Conservation (phyloP, 169 alveolate genomes). For the Plasmodium ovale region DNA sequence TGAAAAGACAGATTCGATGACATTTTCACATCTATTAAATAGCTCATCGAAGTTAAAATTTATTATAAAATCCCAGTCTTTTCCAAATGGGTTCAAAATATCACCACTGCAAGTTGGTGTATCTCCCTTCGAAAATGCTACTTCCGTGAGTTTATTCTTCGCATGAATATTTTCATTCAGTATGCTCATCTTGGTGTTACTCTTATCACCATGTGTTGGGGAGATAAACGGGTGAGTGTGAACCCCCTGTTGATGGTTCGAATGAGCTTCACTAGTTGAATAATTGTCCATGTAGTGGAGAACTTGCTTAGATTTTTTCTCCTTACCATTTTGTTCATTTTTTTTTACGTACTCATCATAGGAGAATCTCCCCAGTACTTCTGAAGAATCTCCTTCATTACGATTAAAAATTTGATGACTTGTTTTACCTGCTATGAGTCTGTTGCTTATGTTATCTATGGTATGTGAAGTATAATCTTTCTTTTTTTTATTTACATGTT, state of each 20-base stretch:
- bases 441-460: neutral
- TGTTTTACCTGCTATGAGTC: neutral
- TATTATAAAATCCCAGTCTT: constrained; percentile 57
- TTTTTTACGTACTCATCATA: constrained; percentile 5
- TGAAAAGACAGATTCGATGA: constrained; percentile 67
- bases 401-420: neutral
- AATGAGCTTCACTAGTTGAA: too few species aligned
- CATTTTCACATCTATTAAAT: constrained; percentile 70
- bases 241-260: too few species aligned
- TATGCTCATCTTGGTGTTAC: too few species aligned
- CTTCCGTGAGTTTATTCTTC: too few species aligned
- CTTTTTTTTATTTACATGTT: neutral
- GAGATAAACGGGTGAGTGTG: too few species aligned
- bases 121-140: neutral
- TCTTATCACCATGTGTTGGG: too few species aligned
- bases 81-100: constrained; percentile 69
- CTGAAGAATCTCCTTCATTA: neutral
- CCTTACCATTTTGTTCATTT: neutral
- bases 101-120: neutral
- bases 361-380: neutral
- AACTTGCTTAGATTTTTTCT: too few species aligned
- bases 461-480: neutral
- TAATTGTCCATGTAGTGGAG: too few species aligned
- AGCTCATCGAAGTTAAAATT: constrained; percentile 73
- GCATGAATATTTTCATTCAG: too few species aligned